A percentile compares a stretch with the other conserved stretches of the same genome.
phyloP scores from a whole-genome alignment of 2,329 filamentous ascomycete species.

The Beauveria asiatica region DNA sequence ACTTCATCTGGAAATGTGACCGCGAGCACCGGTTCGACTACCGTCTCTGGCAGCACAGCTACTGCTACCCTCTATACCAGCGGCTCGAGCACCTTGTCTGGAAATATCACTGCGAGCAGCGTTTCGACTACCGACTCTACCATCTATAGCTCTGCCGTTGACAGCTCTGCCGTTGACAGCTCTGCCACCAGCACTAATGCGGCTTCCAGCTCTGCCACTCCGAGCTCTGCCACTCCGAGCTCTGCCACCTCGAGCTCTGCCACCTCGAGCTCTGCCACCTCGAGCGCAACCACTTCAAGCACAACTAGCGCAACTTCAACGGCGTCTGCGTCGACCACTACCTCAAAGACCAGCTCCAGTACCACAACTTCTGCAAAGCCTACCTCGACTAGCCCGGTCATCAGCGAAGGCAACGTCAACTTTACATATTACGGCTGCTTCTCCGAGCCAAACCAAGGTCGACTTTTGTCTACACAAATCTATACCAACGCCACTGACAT shows the following conservation, averaged over 20 bases:
- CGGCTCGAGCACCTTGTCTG: background rate
- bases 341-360: background rate
- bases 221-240: background rate
- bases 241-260: background rate
- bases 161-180: background rate
- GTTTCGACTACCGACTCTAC: background rate
- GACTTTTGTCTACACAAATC: conserved; percentile 22
- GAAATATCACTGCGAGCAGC: background rate
- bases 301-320: background rate
- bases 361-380: conserved; percentile 13
- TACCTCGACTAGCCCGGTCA: conserved; percentile 19
- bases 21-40: background rate
- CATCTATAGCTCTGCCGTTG: background rate
- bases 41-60: background rate
- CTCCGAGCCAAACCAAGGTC: conserved; percentile 24
- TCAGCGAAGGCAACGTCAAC: conserved; percentile 26
- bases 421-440: conserved; percentile 30
- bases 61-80: background rate
- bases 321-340: background rate
- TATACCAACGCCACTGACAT: conserved; percentile 24
- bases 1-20: background rate
- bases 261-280: background rate
- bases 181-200: no score
- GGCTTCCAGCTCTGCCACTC: background rate
- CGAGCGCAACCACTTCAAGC: background rate